phyloP scores from a whole-genome alignment of 2,329 filamentous ascomycete genomes.

The Plenodomus lindquistii region DNA sequence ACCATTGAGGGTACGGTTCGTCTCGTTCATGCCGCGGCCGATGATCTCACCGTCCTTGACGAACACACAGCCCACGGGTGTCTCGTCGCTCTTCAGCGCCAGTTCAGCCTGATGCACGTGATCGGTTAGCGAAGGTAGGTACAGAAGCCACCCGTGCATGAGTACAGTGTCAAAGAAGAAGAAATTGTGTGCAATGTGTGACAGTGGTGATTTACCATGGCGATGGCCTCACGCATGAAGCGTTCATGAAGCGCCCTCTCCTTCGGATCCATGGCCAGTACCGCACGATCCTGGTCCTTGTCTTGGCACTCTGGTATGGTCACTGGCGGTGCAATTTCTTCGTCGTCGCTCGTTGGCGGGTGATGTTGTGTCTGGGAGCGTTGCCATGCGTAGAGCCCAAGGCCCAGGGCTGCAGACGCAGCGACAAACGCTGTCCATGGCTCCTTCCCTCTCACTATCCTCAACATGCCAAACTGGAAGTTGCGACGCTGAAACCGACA shows the following conservation, averaged over 20 bases:
- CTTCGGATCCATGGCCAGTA: constrained; percentile 37
- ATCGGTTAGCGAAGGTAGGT: no score
- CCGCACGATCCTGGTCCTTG: constrained; percentile 26
- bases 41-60: constrained; percentile 80
- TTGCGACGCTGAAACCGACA: constrained; percentile 23
- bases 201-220: constrained; percentile 65
- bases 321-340: constrained; percentile 7
- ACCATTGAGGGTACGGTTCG: constrained; percentile 64
- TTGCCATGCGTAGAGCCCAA: constrained; percentile 17
- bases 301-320: constrained; percentile 30
- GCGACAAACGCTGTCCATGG: constrained; percentile 24
- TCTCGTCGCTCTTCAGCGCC: constrained; percentile 82
- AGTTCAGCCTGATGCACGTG: constrained; percentile 69
- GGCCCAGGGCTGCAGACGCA: constrained; percentile 25
- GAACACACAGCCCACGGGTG: constrained; percentile 93
- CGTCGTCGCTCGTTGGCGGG: constrained; percentile 9
- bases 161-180: neutral
- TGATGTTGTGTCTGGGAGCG: constrained; percentile 13
- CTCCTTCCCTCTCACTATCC: constrained; percentile 14
- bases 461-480: constrained; percentile 18
- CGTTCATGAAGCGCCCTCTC: constrained; percentile 56
- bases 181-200: constrained; percentile 2
- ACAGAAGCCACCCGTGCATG: constrained; percentile 7
- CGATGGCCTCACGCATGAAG: constrained; percentile 85
- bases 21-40: constrained; percentile 93